Evolutionary conservation across 116 monocot genomes (phyloP).

Genomic region (Posidonia oceanica): DNA sequence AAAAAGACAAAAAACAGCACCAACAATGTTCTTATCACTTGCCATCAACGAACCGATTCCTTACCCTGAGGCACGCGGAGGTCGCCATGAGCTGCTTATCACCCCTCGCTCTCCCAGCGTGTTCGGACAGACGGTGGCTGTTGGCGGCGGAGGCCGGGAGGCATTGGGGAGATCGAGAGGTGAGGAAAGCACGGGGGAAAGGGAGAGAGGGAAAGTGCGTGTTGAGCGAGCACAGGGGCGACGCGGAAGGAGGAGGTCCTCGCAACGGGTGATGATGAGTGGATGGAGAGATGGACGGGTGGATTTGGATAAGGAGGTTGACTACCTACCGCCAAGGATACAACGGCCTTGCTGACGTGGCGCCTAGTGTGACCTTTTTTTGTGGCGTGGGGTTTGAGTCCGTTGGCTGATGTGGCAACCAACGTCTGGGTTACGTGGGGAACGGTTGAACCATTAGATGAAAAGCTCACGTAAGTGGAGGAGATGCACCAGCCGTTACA

Average conservation of each 20-base stretch:
- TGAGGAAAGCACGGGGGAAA: background rate
- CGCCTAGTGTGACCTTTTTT: too few species aligned
- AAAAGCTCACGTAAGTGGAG: too few species aligned
- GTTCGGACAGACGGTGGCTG: too few species aligned
- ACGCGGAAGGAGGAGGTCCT: conserved; percentile 3
- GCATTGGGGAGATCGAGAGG: background rate
- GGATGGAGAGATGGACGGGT: background rate
- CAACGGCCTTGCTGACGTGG: too few species aligned
- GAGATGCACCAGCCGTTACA: too few species aligned
- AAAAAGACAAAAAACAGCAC: background rate
- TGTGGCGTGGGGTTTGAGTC: too few species aligned
- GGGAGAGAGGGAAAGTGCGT: background rate
- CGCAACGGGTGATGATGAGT: background rate
- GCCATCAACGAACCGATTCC: background rate
- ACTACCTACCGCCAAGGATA: too few species aligned
- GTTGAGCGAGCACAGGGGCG: background rate
- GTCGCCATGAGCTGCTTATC: background rate
- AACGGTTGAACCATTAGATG: too few species aligned
- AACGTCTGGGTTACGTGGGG: too few species aligned
- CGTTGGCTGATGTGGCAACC: too few species aligned
- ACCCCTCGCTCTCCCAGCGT: too few species aligned
- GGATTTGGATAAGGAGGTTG: too few species aligned
- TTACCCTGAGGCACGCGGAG: background rate
- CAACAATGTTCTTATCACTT: background rate
- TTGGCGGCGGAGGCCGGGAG: background rate